Percentiles rank a stretch among this genome's conserved stretches.
phyloP scores from a whole-genome alignment of 805 yeast species.

The Metschnikowia corniflorae region DNA sequence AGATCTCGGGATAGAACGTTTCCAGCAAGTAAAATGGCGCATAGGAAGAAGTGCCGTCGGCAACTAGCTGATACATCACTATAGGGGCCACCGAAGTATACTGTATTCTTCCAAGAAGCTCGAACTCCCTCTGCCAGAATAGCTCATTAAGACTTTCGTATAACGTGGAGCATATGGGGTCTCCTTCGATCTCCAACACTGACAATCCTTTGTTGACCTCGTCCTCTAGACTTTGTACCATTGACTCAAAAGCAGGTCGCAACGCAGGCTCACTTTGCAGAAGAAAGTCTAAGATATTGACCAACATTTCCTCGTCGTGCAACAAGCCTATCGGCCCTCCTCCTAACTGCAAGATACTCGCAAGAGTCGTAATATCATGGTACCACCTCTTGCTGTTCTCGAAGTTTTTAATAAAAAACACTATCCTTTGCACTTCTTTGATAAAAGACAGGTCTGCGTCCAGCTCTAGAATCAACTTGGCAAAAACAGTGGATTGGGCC shows the following conservation, averaged over 20 bases:
- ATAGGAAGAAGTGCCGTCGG: conserved; percentile 23
- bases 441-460: conserved; percentile 14
- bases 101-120: conserved; percentile 26
- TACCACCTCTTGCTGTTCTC: conserved; percentile 16
- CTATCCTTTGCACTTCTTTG: conserved; percentile 21
- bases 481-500: conserved; percentile 33
- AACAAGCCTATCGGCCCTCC: conserved; percentile 14
- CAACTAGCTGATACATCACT: conserved; percentile 27
- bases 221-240: conserved; percentile 28
- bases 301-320: conserved; percentile 22
- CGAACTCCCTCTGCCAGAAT: conserved; percentile 35
- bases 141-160: conserved; percentile 32
- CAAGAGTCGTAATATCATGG: conserved; percentile 20
- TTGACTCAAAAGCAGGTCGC: conserved; percentile 21
- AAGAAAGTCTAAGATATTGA: conserved; percentile 17
- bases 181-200: conserved; percentile 33
- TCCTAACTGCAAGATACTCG: conserved; percentile 19
- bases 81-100: conserved; percentile 29
- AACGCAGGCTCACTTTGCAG: conserved; percentile 15
- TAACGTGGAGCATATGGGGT: conserved; percentile 23
- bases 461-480: conserved; percentile 23
- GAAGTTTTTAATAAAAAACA: conserved; percentile 17
- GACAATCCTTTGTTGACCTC: conserved; percentile 23
- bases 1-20: conserved; percentile 34
- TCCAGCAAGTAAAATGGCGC: conserved; percentile 28